Evolutionary conservation across 169 alveolate species (phyloP).

Genomic region (Ichthyophthirius multifiliis): DNA sequence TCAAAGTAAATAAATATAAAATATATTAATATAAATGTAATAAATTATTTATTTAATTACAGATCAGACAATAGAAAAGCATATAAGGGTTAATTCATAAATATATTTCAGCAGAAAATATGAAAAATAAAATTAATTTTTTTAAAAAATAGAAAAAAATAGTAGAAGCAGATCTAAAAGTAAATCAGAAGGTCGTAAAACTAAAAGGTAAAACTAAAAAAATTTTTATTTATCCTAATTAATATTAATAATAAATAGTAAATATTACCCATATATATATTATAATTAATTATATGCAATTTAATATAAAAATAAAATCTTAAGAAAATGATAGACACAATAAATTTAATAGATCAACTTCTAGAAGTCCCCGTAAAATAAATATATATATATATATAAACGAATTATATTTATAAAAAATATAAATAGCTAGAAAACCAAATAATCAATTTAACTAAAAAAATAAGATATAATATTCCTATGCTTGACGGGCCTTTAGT

Average conservation of each 20-base stretch:
- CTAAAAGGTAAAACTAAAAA: neutral
- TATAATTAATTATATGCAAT: neutral
- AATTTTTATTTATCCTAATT: too few relatives aligned
- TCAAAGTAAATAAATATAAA: neutral
- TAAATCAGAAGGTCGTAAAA: neutral
- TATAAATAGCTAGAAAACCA: neutral
- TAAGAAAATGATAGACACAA: neutral
- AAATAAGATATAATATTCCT: conserved; percentile 4
- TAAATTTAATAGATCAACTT: neutral
- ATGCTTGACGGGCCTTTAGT: conserved; percentile 5
- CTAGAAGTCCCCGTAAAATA: neutral
- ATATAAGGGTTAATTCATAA: neutral
- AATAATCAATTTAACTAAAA: neutral
- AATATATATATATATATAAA: neutral
- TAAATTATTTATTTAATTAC: neutral
- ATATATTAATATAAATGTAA: neutral
- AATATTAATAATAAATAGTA: neutral
- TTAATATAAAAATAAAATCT: too few relatives aligned
- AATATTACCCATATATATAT: too few relatives aligned
- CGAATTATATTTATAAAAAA: neutral
- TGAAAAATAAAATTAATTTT: neutral
- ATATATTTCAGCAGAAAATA: neutral
- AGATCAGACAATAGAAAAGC: too few relatives aligned
- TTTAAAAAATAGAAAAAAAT: neutral
- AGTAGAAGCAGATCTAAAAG: conserved; percentile 14